Evolutionary conservation across 352 stramenopile genomes (phyloP).

Genomic region (Phytophthora ramorum): DNA sequence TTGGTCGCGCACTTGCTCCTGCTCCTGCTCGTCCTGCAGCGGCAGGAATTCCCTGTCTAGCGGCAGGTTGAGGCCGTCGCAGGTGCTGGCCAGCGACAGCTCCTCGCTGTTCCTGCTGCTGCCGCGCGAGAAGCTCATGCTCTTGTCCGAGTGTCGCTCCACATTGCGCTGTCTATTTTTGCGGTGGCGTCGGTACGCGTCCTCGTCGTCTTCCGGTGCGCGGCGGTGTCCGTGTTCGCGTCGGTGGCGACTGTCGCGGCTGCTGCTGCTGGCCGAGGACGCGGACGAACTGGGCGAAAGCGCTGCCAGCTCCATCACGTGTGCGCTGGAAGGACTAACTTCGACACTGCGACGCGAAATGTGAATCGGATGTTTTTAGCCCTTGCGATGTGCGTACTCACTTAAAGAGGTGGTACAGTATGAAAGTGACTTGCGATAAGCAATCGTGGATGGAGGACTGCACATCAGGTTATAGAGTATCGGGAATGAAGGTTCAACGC

Average conservation of each 20-base stretch:
- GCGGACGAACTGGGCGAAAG: slow-evolving; percentile 31
- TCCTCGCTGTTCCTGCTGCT: slow-evolving; percentile 45
- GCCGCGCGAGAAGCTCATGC: slow-evolving; percentile 24
- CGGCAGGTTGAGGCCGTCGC: slow-evolving; percentile 46
- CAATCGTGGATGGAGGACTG: neutral
- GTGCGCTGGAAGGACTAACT: slow-evolving; percentile 1
- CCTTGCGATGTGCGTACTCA: neutral
- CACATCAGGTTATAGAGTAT: neutral
- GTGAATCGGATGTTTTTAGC: neutral
- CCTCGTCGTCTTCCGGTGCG: slow-evolving; percentile 9
- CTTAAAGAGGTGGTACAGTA: neutral
- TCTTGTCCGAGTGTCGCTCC: slow-evolving; percentile 36
- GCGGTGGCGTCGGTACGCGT: slow-evolving; percentile 27
- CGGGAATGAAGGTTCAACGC: neutral
- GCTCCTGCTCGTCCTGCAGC: slow-evolving; percentile 42
- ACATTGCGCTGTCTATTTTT: slow-evolving; percentile 29
- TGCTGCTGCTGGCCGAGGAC: slow-evolving; percentile 27
- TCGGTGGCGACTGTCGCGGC: slow-evolving; percentile 19
- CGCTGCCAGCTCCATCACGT: slow-evolving; percentile 24
- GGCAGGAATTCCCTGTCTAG: slow-evolving; percentile 59
- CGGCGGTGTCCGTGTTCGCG: neutral
- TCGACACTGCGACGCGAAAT: slow-evolving; percentile 26
- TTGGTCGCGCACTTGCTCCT: slow-evolving; percentile 74
- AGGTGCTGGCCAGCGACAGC: slow-evolving; percentile 30
- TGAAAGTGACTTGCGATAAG: neutral